Conservation (phyloP, 2,329 filamentous ascomycete species). For the Aspergillus sp. region DNA sequence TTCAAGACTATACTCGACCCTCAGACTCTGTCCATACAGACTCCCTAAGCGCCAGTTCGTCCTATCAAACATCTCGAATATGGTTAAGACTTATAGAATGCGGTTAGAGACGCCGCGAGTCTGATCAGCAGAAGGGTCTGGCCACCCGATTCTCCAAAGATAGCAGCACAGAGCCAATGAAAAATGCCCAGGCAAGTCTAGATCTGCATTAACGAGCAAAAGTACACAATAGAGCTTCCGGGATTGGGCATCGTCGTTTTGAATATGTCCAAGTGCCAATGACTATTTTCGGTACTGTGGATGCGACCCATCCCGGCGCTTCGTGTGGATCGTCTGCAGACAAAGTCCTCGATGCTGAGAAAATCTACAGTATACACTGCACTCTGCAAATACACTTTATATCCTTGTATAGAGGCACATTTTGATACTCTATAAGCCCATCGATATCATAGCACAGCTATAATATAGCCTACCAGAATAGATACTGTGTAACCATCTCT, state of each 20-base stretch:
- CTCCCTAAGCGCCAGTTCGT: background rate
- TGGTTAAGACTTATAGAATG: background rate
- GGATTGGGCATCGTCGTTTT: background rate
- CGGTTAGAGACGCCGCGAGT: background rate
- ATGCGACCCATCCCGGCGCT: background rate
- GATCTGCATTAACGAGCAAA: background rate
- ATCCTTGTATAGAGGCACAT: no score
- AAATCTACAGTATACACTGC: background rate
- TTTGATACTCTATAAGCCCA: background rate
- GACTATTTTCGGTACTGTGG: background rate
- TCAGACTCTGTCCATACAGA: background rate
- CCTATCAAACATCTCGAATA: background rate
- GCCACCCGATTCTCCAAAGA: background rate
- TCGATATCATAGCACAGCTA: background rate
- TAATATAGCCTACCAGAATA: background rate
- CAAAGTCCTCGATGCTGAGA: background rate
- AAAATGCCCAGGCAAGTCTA: background rate
- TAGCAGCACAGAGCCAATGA: background rate
- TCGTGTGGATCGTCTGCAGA: background rate
- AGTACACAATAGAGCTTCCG: background rate
- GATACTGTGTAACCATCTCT: background rate
- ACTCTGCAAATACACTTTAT: no score
- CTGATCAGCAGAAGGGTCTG: background rate
- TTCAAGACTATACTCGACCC: no score
- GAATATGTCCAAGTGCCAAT: background rate